Evolutionary conservation across 1,284 basidiomycete species (phyloP).

Genomic region (Ustilago shanxiensis): DNA sequence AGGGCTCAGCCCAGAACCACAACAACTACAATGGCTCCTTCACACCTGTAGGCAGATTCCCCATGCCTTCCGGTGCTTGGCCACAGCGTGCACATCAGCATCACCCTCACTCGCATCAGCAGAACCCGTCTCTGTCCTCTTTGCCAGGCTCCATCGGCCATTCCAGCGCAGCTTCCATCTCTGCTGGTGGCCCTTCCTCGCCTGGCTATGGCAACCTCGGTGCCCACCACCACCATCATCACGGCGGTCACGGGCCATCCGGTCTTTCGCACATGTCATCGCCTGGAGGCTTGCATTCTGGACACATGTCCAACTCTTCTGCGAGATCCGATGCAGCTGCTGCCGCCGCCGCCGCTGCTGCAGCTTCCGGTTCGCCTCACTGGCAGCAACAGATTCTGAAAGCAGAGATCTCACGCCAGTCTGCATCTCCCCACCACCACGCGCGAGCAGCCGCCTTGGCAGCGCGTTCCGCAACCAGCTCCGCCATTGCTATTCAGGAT

Average conservation of each 20-base stretch:
- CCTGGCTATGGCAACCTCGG: slow-evolving; percentile 53
- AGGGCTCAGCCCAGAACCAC: slow-evolving; percentile 27
- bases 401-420: slow-evolving; percentile 72
- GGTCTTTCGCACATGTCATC: slow-evolving; percentile 57
- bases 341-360: no score
- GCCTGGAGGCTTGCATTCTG: slow-evolving; percentile 51
- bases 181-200: slow-evolving; percentile 54
- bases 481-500: slow-evolving; percentile 71
- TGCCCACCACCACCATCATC: slow-evolving; percentile 57
- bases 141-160: slow-evolving; percentile 59
- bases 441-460: slow-evolving; percentile 75
- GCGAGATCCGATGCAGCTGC: slow-evolving; percentile 31
- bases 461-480: slow-evolving; percentile 73
- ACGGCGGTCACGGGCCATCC: slow-evolving; percentile 53
- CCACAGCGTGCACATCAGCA: slow-evolving; percentile 48
- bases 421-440: slow-evolving; percentile 74
- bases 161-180: slow-evolving; percentile 45
- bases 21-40: slow-evolving; percentile 50
- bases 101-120: slow-evolving; percentile 58
- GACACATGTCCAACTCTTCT: slow-evolving; percentile 39
- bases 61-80: slow-evolving; percentile 47
- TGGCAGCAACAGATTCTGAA: slow-evolving; percentile 68
- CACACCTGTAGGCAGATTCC: slow-evolving; percentile 50
- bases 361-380: slow-evolving; percentile 53
- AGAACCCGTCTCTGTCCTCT: slow-evolving; percentile 64